phyloP scores from a whole-genome alignment of 2,329 filamentous ascomycete species.

The Drechslerella stenobrocha region DNA sequence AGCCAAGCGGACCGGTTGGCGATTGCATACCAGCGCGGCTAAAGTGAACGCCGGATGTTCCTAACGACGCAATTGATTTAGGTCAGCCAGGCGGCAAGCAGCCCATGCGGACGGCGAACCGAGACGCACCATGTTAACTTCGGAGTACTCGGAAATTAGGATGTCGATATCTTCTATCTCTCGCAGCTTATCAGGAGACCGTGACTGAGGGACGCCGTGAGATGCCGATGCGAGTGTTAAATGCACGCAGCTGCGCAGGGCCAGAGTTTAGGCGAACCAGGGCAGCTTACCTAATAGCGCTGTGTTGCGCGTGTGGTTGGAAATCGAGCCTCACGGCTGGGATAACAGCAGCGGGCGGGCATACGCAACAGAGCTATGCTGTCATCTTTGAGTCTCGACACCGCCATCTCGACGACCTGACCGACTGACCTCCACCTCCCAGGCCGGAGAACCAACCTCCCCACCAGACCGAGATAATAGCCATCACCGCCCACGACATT shows the following conservation, averaged over 20 bases:
- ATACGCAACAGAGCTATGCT: constrained; percentile 46
- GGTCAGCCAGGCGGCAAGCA: background rate
- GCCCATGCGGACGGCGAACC: constrained; percentile 5
- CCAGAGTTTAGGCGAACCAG: constrained; percentile 16
- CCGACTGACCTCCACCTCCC: background rate
- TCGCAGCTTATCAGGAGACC: background rate
- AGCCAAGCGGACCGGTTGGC: background rate
- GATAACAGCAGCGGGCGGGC: background rate
- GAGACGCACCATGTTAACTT: constrained; percentile 29
- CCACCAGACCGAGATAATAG: background rate
- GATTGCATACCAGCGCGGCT: constrained; percentile 32
- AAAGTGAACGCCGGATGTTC: constrained; percentile 48
- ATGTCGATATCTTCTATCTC: background rate
- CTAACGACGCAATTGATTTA: constrained; percentile 5
- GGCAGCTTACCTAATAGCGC: constrained; percentile 22
- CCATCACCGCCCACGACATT: background rate
- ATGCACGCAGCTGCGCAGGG: background rate
- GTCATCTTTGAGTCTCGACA: constrained; percentile 40
- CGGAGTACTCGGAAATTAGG: background rate
- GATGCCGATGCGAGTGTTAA: constrained; percentile 1
- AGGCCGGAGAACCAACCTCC: constrained; percentile 10
- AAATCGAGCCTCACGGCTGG: constrained; percentile 14
- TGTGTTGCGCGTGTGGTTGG: constrained; percentile 44
- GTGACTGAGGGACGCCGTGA: constrained; percentile 2
- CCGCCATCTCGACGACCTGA: constrained; percentile 11